These are phyloP conservation scores for Macrophomina pseudophaseolina DNA, from an alignment of 2,329 filamentous ascomycete genomes.

Conservation along the genomic window DNA sequence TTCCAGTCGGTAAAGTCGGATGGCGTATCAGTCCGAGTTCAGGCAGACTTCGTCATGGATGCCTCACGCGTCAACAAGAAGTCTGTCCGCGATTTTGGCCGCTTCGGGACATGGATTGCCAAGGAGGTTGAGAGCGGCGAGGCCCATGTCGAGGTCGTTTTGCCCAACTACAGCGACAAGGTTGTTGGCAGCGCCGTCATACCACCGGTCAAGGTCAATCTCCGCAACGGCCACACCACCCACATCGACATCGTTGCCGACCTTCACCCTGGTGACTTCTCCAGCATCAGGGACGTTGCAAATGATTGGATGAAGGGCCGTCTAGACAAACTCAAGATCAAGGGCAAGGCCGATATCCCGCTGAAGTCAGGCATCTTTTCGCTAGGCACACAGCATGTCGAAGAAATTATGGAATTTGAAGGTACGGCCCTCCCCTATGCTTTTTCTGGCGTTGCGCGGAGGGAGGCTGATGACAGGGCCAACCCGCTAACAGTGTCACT, in stretches of 20 bases:
- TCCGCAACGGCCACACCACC: constrained; percentile 79
- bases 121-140: constrained; percentile 74
- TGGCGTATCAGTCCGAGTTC: constrained; percentile 79
- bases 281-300: constrained; percentile 77
- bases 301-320: constrained; percentile 88
- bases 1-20: constrained; percentile 82
- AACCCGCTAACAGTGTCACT: constrained; percentile 27
- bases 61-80: constrained; percentile 73
- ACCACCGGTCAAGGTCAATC: constrained; percentile 75
- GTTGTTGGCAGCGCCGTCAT: constrained; percentile 78
- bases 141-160: constrained; percentile 74
- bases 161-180: constrained; percentile 81
- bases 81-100: constrained; percentile 75
- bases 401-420: constrained; percentile 78
- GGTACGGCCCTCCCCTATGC: constrained; percentile 74
- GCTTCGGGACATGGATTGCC: constrained; percentile 79
- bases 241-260: constrained; percentile 79
- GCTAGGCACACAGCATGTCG: constrained; percentile 76
- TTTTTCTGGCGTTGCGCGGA: constrained; percentile 48
- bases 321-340: constrained; percentile 71
- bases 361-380: constrained; percentile 80
- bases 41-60: constrained; percentile 82
- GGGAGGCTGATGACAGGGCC: constrained; percentile 56
- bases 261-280: constrained; percentile 74
- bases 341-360: constrained; percentile 73